These are phyloP conservation scores for Trichoderma virens DNA, from an alignment of 495 filamentous ascomycete genomes.

Conservation along the genomic window DNA sequence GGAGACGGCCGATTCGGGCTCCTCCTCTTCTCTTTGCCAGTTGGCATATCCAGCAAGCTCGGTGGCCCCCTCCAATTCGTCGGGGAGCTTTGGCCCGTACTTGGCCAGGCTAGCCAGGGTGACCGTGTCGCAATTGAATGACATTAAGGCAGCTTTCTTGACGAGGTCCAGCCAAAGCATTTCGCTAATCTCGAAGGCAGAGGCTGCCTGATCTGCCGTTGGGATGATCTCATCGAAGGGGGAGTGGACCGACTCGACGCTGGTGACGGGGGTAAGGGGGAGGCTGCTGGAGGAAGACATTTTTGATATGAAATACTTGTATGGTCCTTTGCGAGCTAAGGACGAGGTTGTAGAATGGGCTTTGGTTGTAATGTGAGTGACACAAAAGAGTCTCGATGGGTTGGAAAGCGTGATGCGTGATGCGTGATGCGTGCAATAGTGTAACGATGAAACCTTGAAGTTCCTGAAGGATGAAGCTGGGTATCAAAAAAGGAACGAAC, in stretches of 20 bases:
- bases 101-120: not conserved
- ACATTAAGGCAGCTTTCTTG: not conserved
- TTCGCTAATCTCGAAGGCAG: not conserved
- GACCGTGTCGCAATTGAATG: not conserved
- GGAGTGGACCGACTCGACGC: not conserved
- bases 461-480: no score
- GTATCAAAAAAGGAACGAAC: no score
- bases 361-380: no score
- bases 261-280: not conserved
- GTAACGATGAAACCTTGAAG: no score
- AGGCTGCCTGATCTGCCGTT: not conserved
- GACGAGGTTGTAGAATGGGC: no score
- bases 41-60: not conserved
- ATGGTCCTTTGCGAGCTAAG: not conserved
- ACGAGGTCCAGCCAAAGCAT: not conserved
- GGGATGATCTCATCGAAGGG: not conserved
- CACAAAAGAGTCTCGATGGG: no score
- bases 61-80: not conserved
- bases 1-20: not conserved
- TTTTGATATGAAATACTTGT: not conserved
- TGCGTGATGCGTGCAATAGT: no score
- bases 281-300: not conserved
- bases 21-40: not conserved
- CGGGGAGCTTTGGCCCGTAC: not conserved
- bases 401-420: no score